Conservation (phyloP, 1,139 yeast genomes). For the Suhomyces anneliseae region DNA sequence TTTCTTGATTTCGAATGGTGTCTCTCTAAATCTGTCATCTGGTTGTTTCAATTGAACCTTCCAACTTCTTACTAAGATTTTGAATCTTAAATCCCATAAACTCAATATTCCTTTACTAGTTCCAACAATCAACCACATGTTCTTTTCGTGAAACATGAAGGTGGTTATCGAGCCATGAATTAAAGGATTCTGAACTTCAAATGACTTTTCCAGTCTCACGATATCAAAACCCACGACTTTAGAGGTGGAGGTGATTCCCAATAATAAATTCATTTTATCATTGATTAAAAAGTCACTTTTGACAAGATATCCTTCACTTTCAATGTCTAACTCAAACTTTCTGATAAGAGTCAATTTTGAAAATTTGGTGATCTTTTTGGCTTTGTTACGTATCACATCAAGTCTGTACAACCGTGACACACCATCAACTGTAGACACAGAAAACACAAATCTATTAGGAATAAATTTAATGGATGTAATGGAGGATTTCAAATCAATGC, state of each 20-base stretch:
- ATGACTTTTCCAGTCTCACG: slow-evolving; percentile 50
- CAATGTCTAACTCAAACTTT: slow-evolving; percentile 33
- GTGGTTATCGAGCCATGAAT: slow-evolving; percentile 66
- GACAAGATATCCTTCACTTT: slow-evolving; percentile 43
- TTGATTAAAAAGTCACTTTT: slow-evolving; percentile 39
- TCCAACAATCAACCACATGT: slow-evolving; percentile 70
- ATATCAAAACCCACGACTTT: slow-evolving; percentile 59
- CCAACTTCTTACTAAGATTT: slow-evolving; percentile 61
- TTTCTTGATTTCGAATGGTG: slow-evolving; percentile 41
- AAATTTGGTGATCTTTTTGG: slow-evolving; percentile 33
- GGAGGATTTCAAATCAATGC: slow-evolving; percentile 47
- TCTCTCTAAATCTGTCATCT: slow-evolving; percentile 12
- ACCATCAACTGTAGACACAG: slow-evolving; percentile 70
- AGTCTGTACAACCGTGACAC: slow-evolving; percentile 56
- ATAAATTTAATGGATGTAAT: slow-evolving; percentile 55
- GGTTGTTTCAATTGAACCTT: slow-evolving; percentile 34
- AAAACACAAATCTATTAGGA: slow-evolving; percentile 63
- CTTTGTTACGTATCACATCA: slow-evolving; percentile 42
- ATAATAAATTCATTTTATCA: slow-evolving; percentile 25
- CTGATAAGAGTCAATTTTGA: slow-evolving; percentile 45
- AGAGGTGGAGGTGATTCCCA: slow-evolving; percentile 56
- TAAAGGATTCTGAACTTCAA: slow-evolving; percentile 53
- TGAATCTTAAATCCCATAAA: slow-evolving; percentile 81
- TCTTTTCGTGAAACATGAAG: slow-evolving; percentile 53
- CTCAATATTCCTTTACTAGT: slow-evolving; percentile 71